Base-by-base conservation (phyloP, 139 green algal species). In the Pseudopediastrum boryanum region DNA sequence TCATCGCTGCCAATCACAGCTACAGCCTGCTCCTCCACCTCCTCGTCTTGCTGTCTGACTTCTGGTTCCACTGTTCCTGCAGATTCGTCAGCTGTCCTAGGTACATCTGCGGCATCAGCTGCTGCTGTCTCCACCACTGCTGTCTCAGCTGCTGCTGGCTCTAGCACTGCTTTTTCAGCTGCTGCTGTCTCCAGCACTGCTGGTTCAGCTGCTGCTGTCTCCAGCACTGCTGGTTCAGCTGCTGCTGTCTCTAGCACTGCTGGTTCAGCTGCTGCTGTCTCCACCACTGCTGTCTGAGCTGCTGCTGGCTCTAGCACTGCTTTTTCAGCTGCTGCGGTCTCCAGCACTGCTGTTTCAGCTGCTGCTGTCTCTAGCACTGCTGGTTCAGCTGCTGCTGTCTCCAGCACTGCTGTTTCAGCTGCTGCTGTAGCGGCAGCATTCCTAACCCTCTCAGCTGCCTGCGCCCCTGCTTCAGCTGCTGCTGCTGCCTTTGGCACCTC, bases 21-120 rank as follows among this genome's bases (percentile, higher is more conserved):
- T n/a, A n/a, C n/a, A n/a, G n/a, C n/a, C n/a, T n/a, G n/a, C n/a
- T n/a, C n/a, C n/a, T n/a, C n/a, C n/a, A n/a, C n/a, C n/a, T n/a
- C n/a, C n/a, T n/a, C n/a, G n/a, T n/a, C n/a, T n/a, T 76, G 31
- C 65, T 73, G 65, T 1, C n/a, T n/a, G 38, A 43, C 36, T 41
- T 25, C 70, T 66, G 58, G 31, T 31, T 25, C n/a, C n/a, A 66
- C 25, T n/a, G 58, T 66, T 31, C 52, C 71, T 39, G 54, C 16
- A 12, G 16, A 54, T 61, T 33, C 71, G 10, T 13, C 52, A 10
- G 38, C 58, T 33, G 36, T 27, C 6, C 3, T 7, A 21, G 8
- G 31, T 63, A 27, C 54, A 38, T n/a, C 23, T 7, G 29, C 46
- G 46, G 46, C 46, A 69, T 35, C 31, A 42, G 13, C 9, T 21